Evolutionary conservation across 2,329 filamentous ascomycete genomes (phyloP).

Genomic region (Colletotrichum viniferum): DNA sequence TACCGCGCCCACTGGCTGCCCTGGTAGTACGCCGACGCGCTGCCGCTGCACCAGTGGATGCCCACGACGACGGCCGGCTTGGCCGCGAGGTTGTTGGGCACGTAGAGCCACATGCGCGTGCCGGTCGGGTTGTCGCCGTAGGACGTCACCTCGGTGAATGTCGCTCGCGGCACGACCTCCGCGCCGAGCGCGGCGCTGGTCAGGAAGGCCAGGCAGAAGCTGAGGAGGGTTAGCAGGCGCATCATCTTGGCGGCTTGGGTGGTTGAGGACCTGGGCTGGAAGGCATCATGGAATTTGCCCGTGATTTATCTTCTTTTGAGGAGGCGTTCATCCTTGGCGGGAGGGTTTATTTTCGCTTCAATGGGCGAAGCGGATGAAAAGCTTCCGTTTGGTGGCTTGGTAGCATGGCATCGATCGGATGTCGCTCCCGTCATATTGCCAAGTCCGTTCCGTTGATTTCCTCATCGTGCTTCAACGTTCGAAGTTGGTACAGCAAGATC

Average conservation of each 20-base stretch:
- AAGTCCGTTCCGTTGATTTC: not conserved
- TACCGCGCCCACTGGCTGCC: conserved; percentile 53
- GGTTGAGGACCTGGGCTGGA: not conserved
- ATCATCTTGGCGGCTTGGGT: not conserved
- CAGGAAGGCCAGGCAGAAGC: not conserved
- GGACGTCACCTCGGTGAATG: conserved; percentile 20
- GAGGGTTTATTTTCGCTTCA: not conserved
- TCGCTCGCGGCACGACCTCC: conserved; percentile 19
- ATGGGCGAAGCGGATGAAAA: not conserved
- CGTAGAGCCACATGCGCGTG: conserved; percentile 31
- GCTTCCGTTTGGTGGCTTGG: not conserved
- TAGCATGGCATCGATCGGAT: not conserved
- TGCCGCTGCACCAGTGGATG: conserved; percentile 61
- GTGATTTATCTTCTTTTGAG: not conserved
- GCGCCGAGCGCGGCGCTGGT: not conserved
- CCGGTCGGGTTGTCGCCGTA: conserved; percentile 20
- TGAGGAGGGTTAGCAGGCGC: not conserved
- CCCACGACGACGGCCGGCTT: conserved; percentile 58
- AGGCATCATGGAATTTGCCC: not conserved
- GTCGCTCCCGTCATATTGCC: not conserved
- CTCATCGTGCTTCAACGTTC: not conserved
- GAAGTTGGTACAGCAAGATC: not conserved
- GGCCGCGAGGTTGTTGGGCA: conserved; percentile 38
- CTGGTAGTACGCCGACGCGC: conserved; percentile 54
- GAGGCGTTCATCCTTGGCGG: not conserved